A percentile compares a stretch with the other conserved stretches of the same genome.
phyloP scores from a whole-genome alignment of 2,329 filamentous ascomycete species.

The Ophiostoma australiae region DNA sequence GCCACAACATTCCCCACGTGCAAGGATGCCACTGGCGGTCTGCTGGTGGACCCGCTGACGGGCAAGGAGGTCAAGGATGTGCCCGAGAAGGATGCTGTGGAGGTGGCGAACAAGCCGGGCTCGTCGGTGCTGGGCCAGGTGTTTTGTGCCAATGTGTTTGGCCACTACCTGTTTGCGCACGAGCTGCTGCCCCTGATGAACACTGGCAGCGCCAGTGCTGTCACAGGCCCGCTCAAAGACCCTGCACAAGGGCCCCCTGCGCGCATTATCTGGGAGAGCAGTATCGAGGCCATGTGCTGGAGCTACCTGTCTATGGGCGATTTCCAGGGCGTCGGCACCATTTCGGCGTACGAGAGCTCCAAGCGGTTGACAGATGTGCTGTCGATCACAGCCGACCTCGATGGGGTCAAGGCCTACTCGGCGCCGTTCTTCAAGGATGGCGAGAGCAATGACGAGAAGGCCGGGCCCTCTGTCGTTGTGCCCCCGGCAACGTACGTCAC shows the following conservation, averaged over 20 bases:
- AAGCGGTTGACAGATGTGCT: conserved; percentile 86
- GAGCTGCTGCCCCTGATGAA: conserved; percentile 68
- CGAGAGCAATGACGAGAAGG: conserved; percentile 24
- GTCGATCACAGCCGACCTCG: conserved; percentile 65
- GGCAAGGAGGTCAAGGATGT: conserved; percentile 30
- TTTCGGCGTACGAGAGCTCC: conserved; percentile 71
- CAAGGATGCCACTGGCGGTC: conserved; percentile 58
- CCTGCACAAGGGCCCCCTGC: conserved; percentile 39
- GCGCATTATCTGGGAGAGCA: conserved; percentile 82
- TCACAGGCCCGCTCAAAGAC: conserved; percentile 23
- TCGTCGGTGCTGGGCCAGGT: conserved; percentile 65
- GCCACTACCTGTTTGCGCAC: conserved; percentile 86
- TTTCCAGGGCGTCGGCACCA: conserved; percentile 64
- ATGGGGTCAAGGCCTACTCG: conserved; percentile 55
- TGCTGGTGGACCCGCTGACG: conserved; percentile 43
- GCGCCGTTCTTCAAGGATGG: conserved; percentile 47
- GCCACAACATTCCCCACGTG: conserved; percentile 71
- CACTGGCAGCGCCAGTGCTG: conserved; percentile 38
- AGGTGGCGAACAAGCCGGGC: conserved; percentile 37
- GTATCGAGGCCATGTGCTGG: conserved; percentile 59
- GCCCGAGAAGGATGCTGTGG: conserved; percentile 40
- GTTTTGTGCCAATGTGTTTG: conserved; percentile 90
- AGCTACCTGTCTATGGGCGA: conserved; percentile 60
- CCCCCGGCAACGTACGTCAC: conserved; percentile 60
- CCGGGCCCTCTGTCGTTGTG: conserved; percentile 41